Percentiles rank a stretch among this genome's conserved stretches.
These are phyloP conservation scores for Metschnikowia colocasiae DNA, from an alignment of 805 yeast genomes.

Conservation along the genomic window DNA sequence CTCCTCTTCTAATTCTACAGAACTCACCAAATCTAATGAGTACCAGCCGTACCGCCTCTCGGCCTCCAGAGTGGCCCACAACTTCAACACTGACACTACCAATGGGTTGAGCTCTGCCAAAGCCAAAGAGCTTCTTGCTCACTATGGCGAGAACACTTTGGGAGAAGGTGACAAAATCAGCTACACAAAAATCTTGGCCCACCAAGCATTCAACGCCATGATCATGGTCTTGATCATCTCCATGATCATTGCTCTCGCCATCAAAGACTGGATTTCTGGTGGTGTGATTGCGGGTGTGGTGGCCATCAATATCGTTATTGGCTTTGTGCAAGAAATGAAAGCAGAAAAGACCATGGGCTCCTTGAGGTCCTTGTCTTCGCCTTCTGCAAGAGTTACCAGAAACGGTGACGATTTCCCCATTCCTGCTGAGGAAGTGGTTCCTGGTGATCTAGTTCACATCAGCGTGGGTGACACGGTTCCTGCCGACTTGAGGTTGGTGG, in stretches of 20 bases:
- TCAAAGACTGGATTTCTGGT: conserved; percentile 76
- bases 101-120: conserved; percentile 44
- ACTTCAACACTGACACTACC: conserved; percentile 39
- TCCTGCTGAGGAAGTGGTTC: conserved; percentile 62
- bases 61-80: conserved; percentile 32
- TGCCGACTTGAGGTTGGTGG: conserved; percentile 63
- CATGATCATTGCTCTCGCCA: conserved; percentile 67
- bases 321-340: conserved; percentile 64
- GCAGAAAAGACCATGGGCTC: conserved; percentile 82
- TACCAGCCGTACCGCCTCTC: conserved; percentile 30
- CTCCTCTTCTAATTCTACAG: conserved; percentile 12
- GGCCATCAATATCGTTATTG: conserved; percentile 58
- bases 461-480: conserved; percentile 74
- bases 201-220: conserved; percentile 77
- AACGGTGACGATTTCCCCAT: conserved; percentile 53
- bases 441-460: conserved; percentile 65
- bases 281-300: conserved; percentile 75
- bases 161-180: conserved; percentile 60
- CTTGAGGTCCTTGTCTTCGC: conserved; percentile 60
- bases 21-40: conserved; percentile 10
- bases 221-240: conserved; percentile 66
- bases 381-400: conserved; percentile 65
- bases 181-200: conserved; percentile 51
- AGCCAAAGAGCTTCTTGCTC: conserved; percentile 17
- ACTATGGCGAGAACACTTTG: conserved; percentile 56